Conservation (phyloP, 2,329 filamentous ascomycete genomes). For the Trichoderma cornu-damae region DNA sequence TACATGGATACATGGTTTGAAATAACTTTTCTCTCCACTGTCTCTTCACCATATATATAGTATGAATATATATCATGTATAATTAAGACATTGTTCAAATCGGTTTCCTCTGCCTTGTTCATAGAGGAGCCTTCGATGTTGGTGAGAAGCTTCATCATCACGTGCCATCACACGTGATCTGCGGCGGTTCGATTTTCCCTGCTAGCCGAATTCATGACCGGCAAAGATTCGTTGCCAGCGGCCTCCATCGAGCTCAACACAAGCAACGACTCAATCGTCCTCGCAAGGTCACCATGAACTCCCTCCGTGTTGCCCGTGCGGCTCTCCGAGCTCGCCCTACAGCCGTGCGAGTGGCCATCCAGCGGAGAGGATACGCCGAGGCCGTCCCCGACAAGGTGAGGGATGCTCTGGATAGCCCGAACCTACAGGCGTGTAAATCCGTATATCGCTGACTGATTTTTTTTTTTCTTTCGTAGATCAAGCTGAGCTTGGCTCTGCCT, state of each 20-base stretch:
- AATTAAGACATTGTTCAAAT: too few relatives aligned
- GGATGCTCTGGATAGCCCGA: constrained; percentile 22
- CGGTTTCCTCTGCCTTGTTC: too few relatives aligned
- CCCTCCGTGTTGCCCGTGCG: constrained; percentile 84
- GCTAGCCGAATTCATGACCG: constrained; percentile 38
- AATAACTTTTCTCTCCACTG: too few relatives aligned
- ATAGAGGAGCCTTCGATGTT: background rate
- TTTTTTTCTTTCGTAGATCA: constrained; percentile 56
- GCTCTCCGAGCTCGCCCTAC: constrained; percentile 79
- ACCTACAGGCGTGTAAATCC: background rate
- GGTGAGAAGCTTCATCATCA: background rate
- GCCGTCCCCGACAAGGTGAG: constrained; percentile 75
- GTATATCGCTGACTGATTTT: constrained; percentile 16
- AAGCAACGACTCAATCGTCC: constrained; percentile 48
- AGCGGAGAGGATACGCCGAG: constrained; percentile 89
- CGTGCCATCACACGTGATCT: constrained; percentile 31
- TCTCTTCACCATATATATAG: too few relatives aligned
- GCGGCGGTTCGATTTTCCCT: constrained; percentile 35
- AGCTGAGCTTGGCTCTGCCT: constrained; percentile 94
- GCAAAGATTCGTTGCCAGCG: constrained; percentile 47
- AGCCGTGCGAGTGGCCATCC: constrained; percentile 67
- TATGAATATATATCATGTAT: too few relatives aligned
- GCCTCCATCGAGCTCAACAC: constrained; percentile 38
- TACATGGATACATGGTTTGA: too few relatives aligned
- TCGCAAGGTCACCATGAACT: constrained; percentile 71